Base-by-base conservation (phyloP, 2,329 filamentous ascomycete genomes). In the Curvularia eragrostidis region DNA sequence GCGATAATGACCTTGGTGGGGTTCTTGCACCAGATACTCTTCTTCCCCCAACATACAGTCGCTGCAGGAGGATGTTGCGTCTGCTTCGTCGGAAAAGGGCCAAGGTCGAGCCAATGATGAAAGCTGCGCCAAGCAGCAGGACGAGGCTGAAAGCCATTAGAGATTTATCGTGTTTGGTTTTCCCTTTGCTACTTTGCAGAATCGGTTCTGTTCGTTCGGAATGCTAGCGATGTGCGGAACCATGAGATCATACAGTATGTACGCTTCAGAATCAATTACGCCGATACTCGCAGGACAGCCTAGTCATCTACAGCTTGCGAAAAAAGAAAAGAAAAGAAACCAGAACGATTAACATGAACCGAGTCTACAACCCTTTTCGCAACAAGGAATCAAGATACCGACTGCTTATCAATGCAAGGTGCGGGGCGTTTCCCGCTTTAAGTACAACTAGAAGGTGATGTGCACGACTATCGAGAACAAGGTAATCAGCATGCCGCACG, bases 1-100 rank as follows among this genome's bases (percentile, higher is more conserved):
- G 82, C 1, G 83, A 84, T 9, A 85, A 63, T 1, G 83, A 85
- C 49, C 80, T 79, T 38, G 83, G 82, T 41, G 84, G 83, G n/a
- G 83, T 85, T 59, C 74, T 77, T 10, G 82, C 78, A 28, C 76
- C 79, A n/a, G 82, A 81, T n/a, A 74, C 65, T 60, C 78, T 78
- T 54, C 78, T 76, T 41, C 74, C 73, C 48, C 74, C 77, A 49
- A 80, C 62, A 21, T 67, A 68, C 5, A 84, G 57, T 52, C 77
- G 73, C 52, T 68, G 63, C 18, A 81, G 63, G 3, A 85, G 42
- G 5, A 78, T 62, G 58, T 76, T 75, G 23, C 78, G 75, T 58
- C 77, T 77, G 54, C 70, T 74, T 54, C 70, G 68, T 48, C 75
- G 73, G 5, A 71, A 34, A 8, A 80, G 54, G 9, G 72, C 64